Base-by-base conservation (phyloP, 129 eudicot species). In the Flaveria bidentis region DNA sequence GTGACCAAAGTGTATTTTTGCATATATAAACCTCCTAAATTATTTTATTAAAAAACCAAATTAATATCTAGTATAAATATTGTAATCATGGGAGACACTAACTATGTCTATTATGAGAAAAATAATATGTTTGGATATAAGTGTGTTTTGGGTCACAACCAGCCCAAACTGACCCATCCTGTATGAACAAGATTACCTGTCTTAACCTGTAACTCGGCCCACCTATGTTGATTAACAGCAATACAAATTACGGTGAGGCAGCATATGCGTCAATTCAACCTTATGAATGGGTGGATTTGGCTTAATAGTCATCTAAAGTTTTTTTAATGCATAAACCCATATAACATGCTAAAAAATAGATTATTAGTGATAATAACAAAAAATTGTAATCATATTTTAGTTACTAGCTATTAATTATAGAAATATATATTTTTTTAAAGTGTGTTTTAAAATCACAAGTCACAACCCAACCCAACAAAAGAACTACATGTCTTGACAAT, bases 401-500 rank as follows among this genome's bases (percentile, higher is more conserved):
- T 13, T 2, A 26, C 18, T 61, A 13, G 41, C 67, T 26, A 25
- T 61, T 5, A 4, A 26, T 25, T 26, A 61, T 36, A 36, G 28
- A 26, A 61, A 13, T 12, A 26, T 1, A 26, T 63, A 63, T 5
- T 61, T 26, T 61, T 13, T 18, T 26, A 61, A 15, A 0, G 17
- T 61, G 9, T 26, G n/a, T 16, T 4, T 4, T 12, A 14, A 61
- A 13, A 5, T 4, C 69, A 30, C 45, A 61, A 13, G 1, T 4
- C 69, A 30, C 45, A 63, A 15, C 46, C 45, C 45, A 13, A 28
- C 44, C 68, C 4, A 62, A 30, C 18, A 22, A 16, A 30, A 63
- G 66, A 60, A 23, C 66, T 58, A 58, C 36, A 25, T 60, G 66
- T 25, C 39, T 60, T 60, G 60, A 22, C 17, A 50, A 33, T n/a